phyloP scores from a whole-genome alignment of 1,139 yeast genomes.

The Debaryomycetaceae sp. region DNA sequence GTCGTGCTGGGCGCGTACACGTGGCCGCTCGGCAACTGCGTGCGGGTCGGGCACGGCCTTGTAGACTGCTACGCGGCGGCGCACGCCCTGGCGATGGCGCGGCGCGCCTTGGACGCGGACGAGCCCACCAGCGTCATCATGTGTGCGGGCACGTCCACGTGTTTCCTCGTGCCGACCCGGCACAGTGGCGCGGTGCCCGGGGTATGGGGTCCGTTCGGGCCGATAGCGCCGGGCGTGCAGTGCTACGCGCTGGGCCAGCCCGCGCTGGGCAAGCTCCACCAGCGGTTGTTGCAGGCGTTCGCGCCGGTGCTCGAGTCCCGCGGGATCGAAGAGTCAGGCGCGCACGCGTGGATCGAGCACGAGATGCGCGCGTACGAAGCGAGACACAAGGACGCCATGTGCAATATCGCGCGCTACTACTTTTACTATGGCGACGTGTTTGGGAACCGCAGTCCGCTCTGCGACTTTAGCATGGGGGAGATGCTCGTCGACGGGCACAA shows the following conservation, averaged over 20 bases:
- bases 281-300: slow-evolving; percentile 30
- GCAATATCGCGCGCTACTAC: slow-evolving; percentile 22
- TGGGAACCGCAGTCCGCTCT: slow-evolving; percentile 48
- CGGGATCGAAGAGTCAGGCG: slow-evolving; percentile 2
- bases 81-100: slow-evolving; percentile 19
- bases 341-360: slow-evolving; percentile 23
- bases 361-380: slow-evolving; percentile 13
- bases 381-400: slow-evolving; percentile 12
- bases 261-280: slow-evolving; percentile 44
- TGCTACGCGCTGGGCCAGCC: slow-evolving; percentile 46
- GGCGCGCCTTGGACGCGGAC: slow-evolving; percentile 4
- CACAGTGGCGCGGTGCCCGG: slow-evolving; percentile 20
- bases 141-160: slow-evolving; percentile 56
- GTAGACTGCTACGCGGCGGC: slow-evolving; percentile 53
- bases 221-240: slow-evolving; percentile 4
- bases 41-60: slow-evolving; percentile 33
- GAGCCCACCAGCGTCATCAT: slow-evolving; percentile 21
- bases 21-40: slow-evolving; percentile 1
- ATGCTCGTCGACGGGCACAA: slow-evolving; percentile 34
- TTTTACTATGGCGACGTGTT: slow-evolving; percentile 43
- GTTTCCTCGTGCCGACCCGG: slow-evolving; percentile 21
- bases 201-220: slow-evolving; percentile 47
- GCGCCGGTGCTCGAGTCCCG: slow-evolving; percentile 4
- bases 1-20: slow-evolving; percentile 1
- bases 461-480: slow-evolving; percentile 39